phyloP scores from a whole-genome alignment of 306 rosid species.

The Carpinus fangiana region DNA sequence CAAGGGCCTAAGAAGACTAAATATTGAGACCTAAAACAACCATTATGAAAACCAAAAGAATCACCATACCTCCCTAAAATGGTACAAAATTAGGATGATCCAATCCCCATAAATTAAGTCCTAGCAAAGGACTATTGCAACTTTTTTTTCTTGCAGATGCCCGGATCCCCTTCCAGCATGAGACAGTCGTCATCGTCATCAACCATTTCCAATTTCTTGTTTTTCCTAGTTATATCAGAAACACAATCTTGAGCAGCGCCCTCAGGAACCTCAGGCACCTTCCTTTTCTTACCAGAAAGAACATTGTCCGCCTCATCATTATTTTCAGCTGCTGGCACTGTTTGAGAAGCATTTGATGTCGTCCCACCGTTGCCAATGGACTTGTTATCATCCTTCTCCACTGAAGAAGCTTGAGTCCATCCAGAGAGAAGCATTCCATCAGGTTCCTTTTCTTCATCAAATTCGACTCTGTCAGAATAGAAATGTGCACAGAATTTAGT shows the following conservation, averaged over 20 bases:
- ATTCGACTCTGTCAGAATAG: slow-evolving; percentile 67
- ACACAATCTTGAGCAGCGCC: slow-evolving; percentile 23
- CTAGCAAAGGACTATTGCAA: slow-evolving; percentile 41
- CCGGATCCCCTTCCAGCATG: slow-evolving; percentile 52
- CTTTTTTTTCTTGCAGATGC: slow-evolving; percentile 63
- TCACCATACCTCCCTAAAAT: slow-evolving; percentile 57
- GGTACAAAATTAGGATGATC: slow-evolving; percentile 63
- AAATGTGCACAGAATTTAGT: slow-evolving; percentile 13
- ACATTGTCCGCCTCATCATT: slow-evolving; percentile 39
- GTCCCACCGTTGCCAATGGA: slow-evolving; percentile 57
- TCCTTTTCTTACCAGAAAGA: slow-evolving; percentile 58
- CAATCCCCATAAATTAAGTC: slow-evolving; percentile 27
- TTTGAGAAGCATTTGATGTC: slow-evolving; percentile 39
- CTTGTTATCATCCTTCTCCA: slow-evolving; percentile 50
- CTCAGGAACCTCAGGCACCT: slow-evolving; percentile 40
- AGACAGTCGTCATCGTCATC: slow-evolving; percentile 72
- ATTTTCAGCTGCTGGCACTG: slow-evolving; percentile 30
- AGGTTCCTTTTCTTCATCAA: slow-evolving; percentile 98
- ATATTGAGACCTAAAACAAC: slow-evolving; percentile 44
- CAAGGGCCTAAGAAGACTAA: slow-evolving; percentile 42
- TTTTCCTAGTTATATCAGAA: slow-evolving; percentile 39
- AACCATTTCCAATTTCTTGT: slow-evolving; percentile 53
- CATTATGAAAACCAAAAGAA: slow-evolving; percentile 61
- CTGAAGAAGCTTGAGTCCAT: slow-evolving; percentile 67
- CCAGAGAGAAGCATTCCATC: slow-evolving; percentile 93